phyloP scores from a whole-genome alignment of 1,284 basidiomycete species.

The Xanthoconium separans region DNA sequence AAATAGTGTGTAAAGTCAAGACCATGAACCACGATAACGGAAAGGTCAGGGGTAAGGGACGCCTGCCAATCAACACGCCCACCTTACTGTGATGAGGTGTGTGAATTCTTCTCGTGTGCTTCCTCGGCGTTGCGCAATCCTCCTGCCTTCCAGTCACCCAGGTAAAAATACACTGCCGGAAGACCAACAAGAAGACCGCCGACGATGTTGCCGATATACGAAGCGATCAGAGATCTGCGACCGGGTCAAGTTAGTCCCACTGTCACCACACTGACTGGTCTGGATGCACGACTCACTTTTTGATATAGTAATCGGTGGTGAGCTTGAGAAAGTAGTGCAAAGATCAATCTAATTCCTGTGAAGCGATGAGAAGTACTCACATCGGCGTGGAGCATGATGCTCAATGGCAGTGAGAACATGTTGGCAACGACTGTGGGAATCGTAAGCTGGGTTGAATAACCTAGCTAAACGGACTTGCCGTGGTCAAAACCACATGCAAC shows the following conservation, averaged over 20 bases:
- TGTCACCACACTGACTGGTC: not conserved
- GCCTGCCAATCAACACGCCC: conserved; percentile 18
- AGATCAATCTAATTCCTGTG: conserved; percentile 6
- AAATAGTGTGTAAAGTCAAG: not conserved
- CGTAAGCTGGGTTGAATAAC: not conserved
- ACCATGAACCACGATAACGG: not conserved
- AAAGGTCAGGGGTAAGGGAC: not conserved
- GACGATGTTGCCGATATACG: conserved; percentile 68
- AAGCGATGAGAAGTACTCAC: conserved; percentile 37
- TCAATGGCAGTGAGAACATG: conserved; percentile 72
- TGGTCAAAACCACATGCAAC: conserved; percentile 74
- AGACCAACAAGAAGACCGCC: conserved; percentile 65
- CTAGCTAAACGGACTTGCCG: conserved; percentile 39
- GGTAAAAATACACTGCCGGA: conserved; percentile 61
- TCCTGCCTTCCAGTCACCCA: conserved; percentile 47
- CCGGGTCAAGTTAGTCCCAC: not conserved
- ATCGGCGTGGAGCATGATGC: conserved; percentile 70
- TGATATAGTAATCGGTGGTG: conserved; percentile 58
- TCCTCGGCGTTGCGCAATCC: conserved; percentile 41
- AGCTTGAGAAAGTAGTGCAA: conserved; percentile 38
- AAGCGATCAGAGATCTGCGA: conserved; percentile 61
- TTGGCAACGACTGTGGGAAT: conserved; percentile 56
- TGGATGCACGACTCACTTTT: conserved; percentile 46
- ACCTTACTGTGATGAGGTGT: conserved; percentile 37
- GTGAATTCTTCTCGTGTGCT: conserved; percentile 19